phyloP scores from a whole-genome alignment of 768 basidiomycete species.

The Boletus coccyginus region DNA sequence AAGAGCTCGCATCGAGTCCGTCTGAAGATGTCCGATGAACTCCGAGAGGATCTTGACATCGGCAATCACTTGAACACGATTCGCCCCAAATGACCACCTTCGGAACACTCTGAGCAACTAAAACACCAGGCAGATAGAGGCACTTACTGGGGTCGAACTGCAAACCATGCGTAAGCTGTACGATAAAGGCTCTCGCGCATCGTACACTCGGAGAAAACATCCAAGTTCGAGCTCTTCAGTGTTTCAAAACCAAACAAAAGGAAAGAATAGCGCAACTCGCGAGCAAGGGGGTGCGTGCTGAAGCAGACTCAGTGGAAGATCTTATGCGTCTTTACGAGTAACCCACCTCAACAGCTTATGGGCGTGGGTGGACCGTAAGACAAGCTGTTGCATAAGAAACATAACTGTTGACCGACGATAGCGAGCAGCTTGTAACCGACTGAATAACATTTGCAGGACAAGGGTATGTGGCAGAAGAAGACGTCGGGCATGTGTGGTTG shows the following conservation, averaged over 20 bases:
- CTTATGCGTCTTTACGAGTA: background rate
- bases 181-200: conserved; percentile 75
- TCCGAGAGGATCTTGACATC: conserved; percentile 88
- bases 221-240: conserved; percentile 82
- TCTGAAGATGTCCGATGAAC: conserved; percentile 73
- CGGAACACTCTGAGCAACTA: background rate
- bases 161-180: conserved; percentile 89
- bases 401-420: conserved; percentile 85
- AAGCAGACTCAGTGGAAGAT: background rate
- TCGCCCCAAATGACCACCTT: conserved; percentile 97
- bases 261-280: conserved; percentile 88
- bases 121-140: background rate
- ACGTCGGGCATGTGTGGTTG: conserved; percentile 64
- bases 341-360: conserved; percentile 71
- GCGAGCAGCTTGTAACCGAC: conserved; percentile 89
- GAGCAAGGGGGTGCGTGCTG: conserved; percentile 89
- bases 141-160: conserved; percentile 86
- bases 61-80: conserved; percentile 83
- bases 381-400: conserved; percentile 79
- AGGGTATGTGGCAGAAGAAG: conserved; percentile 81
- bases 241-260: conserved; percentile 92
- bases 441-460: conserved; percentile 84
- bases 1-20: conserved; percentile 64
- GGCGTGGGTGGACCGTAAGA: conserved; percentile 74
- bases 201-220: conserved; percentile 73